Conservation (phyloP, 371 early-diverging fungal genomes). For the Dichotomocladium elegans region DNA sequence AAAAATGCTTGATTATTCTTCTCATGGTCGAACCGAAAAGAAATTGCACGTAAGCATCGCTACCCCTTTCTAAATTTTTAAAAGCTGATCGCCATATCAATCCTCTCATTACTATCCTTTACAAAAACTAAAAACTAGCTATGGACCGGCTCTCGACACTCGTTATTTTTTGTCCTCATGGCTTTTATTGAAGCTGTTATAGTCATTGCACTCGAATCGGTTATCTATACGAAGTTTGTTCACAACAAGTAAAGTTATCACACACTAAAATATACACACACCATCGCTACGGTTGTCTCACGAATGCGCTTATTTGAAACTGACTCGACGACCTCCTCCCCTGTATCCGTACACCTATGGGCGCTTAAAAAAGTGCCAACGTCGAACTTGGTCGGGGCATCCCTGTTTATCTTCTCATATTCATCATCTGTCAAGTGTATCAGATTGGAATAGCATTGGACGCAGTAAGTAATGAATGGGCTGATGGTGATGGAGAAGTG, state of each 20-base stretch:
- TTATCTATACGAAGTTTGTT: slow-evolving; percentile 52
- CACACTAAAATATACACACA: not conserved
- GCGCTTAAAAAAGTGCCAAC: slow-evolving; percentile 13
- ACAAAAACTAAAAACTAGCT: no score
- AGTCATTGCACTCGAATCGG: slow-evolving; percentile 63
- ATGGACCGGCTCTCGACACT: slow-evolving; percentile 40
- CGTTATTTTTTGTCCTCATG: slow-evolving; percentile 38
- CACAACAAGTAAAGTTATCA: slow-evolving; percentile 21
- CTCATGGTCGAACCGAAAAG: no score
- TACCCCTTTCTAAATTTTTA: no score
- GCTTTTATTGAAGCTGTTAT: slow-evolving; percentile 57
- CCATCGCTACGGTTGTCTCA: no score
- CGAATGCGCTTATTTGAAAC: no score
- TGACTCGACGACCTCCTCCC: not conserved
- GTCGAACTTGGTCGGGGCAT: slow-evolving; percentile 38
- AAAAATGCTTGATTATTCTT: no score
- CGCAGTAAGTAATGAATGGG: slow-evolving; percentile 53
- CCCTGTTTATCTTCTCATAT: slow-evolving; percentile 74
- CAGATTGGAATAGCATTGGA: slow-evolving; percentile 71
- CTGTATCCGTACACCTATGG: not conserved
- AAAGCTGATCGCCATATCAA: no score
- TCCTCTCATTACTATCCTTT: no score
- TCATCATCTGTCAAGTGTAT: slow-evolving; percentile 70
- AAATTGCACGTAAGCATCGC: no score
- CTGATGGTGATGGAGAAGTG: slow-evolving; percentile 1